phyloP scores from a whole-genome alignment of 805 yeast species.

The Metschnikowia continentalis region DNA sequence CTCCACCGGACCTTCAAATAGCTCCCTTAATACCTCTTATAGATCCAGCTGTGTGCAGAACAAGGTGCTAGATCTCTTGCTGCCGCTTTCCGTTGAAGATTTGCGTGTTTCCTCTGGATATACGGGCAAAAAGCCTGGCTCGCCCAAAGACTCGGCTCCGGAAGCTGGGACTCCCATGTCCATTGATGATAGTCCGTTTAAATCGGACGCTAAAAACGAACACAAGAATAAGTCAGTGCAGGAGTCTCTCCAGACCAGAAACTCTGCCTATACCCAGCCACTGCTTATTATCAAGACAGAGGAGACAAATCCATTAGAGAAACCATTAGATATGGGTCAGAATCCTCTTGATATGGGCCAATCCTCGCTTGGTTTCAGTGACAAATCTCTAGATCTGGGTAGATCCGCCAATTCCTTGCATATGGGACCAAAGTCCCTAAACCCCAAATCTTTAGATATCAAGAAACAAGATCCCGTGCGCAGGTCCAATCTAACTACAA shows the following conservation, averaged over 20 bases:
- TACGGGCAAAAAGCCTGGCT: conserved; percentile 5
- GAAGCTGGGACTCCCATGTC: conserved; percentile 26
- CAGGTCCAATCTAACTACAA: conserved; percentile 15
- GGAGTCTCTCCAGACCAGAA: not conserved
- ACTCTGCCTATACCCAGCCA: not conserved
- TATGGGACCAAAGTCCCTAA: not conserved
- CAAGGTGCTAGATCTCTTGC: conserved; percentile 34
- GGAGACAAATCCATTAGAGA: not conserved
- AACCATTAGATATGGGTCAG: too few relatives aligned
- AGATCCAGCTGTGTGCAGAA: conserved; percentile 3
- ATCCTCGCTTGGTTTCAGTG: too few relatives aligned
- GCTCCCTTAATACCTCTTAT: not conserved
- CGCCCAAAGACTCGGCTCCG: conserved; percentile 1
- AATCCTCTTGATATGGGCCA: too few relatives aligned
- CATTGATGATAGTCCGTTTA: conserved; percentile 21
- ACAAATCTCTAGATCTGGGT: too few relatives aligned
- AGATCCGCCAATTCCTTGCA: too few relatives aligned
- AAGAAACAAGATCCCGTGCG: not conserved
- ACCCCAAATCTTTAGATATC: not conserved
- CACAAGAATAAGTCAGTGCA: not conserved
- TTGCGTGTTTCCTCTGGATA: conserved; percentile 21
- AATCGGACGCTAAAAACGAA: not conserved
- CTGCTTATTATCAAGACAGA: not conserved
- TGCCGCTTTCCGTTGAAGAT: conserved; percentile 39
- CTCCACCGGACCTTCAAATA: too few relatives aligned